A percentile compares a stretch with the other conserved stretches of the same genome.
phyloP scores from a whole-genome alignment of 768 basidiomycete species.

The Megacollybia marginata region DNA sequence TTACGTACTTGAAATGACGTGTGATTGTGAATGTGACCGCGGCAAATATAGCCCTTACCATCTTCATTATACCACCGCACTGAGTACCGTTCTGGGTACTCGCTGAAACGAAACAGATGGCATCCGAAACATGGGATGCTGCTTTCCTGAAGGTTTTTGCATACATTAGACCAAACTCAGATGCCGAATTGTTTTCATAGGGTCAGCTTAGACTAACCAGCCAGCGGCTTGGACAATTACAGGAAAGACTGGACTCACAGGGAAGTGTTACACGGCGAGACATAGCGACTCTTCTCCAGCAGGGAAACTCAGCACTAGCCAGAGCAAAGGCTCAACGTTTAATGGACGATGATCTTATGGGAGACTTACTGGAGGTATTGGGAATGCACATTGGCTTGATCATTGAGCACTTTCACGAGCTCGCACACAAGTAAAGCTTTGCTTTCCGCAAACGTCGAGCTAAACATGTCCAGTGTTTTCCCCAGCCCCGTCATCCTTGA shows the following conservation, averaged over 20 bases:
- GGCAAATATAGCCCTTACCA: slow-evolving; percentile 8
- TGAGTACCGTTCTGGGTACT: background rate
- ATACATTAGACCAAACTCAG: background rate
- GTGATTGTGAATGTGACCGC: background rate
- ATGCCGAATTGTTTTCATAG: slow-evolving; percentile 26
- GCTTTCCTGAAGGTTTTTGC: slow-evolving; percentile 26
- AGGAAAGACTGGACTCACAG: slow-evolving; percentile 62
- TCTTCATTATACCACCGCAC: slow-evolving; percentile 8
- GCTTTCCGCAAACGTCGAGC: background rate
- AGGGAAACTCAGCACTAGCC: slow-evolving; percentile 54
- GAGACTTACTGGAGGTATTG: slow-evolving; percentile 56
- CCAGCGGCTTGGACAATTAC: slow-evolving; percentile 61
- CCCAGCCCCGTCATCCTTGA: slow-evolving; percentile 51
- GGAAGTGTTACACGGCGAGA: slow-evolving; percentile 56
- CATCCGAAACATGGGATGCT: slow-evolving; percentile 21
- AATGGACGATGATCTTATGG: slow-evolving; percentile 53
- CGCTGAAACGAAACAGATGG: slow-evolving; percentile 1
- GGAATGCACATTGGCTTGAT: slow-evolving; percentile 63
- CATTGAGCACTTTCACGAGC: slow-evolving; percentile 48
- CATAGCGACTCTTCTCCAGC: slow-evolving; percentile 58
- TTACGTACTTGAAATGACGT: background rate
- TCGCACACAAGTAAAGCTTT: slow-evolving; percentile 40
- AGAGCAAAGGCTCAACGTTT: slow-evolving; percentile 67
- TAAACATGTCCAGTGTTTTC: slow-evolving; percentile 22
- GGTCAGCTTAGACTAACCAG: slow-evolving; percentile 55